Percentiles rank a stretch among this genome's conserved stretches.
These are phyloP conservation scores for Castanea crenata DNA, from an alignment of 306 rosid species.

Conservation along the genomic window DNA sequence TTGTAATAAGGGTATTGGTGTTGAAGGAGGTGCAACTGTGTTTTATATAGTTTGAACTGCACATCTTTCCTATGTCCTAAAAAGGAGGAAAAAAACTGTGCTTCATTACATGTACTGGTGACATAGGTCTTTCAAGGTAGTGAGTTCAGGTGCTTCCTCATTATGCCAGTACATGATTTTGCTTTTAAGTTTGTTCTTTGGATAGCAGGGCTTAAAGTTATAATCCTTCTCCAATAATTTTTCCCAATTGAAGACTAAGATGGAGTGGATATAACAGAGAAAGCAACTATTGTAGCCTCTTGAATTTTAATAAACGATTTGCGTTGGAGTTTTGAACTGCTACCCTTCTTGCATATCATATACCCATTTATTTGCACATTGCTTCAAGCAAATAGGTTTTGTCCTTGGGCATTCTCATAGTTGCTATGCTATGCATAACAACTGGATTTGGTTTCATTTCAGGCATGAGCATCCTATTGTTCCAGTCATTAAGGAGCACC, in stretches of 20 bases:
- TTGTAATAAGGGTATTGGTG: background rate
- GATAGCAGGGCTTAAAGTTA: background rate
- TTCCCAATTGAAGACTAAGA: background rate
- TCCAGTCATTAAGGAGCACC: conserved; percentile 90
- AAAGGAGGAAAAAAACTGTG: background rate
- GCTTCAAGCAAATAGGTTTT: background rate
- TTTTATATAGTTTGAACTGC: background rate
- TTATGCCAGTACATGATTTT: background rate
- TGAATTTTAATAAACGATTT: background rate
- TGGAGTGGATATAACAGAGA: background rate
- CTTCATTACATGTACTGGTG: background rate
- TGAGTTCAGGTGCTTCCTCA: background rate
- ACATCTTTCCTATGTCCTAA: background rate
- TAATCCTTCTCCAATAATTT: background rate
- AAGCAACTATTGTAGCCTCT: background rate
- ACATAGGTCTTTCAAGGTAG: background rate
- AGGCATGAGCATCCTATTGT: conserved; percentile 93
- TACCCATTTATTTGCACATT: background rate
- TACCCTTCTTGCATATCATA: background rate
- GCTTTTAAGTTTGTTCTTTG: background rate
- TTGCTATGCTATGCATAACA: conserved; percentile 7
- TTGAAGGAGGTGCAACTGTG: background rate
- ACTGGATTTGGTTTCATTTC: conserved; percentile 37
- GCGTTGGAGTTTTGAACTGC: background rate
- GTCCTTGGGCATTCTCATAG: background rate